Percentiles rank a stretch among this genome's conserved stretches.
Evolutionary conservation across 768 basidiomycete genomes (phyloP).

Genomic region (Nidularia sp.): DNA sequence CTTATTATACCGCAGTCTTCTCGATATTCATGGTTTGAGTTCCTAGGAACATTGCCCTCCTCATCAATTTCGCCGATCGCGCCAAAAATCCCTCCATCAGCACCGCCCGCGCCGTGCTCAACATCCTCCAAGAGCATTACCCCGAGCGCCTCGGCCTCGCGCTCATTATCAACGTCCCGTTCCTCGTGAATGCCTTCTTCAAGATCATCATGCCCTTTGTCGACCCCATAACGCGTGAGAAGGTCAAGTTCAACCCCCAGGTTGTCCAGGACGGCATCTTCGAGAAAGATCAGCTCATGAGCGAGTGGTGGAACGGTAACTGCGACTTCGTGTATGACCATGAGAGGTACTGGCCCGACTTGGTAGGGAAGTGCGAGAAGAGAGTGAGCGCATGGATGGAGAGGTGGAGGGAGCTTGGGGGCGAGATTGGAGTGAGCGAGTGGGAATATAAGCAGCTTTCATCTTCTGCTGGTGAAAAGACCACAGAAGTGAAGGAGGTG

Average conservation of each 20-base stretch:
- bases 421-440: constrained; percentile 67
- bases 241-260: constrained; percentile 73
- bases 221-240: constrained; percentile 75
- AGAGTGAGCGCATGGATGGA: constrained; percentile 45
- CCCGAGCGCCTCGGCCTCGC: constrained; percentile 81
- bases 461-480: too few relatives aligned
- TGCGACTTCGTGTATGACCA: constrained; percentile 71
- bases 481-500: too few relatives aligned
- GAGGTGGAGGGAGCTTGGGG: constrained; percentile 69
- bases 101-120: constrained; percentile 43
- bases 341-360: constrained; percentile 67
- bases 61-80: constrained; percentile 77
- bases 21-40: too few relatives aligned
- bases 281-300: constrained; percentile 64
- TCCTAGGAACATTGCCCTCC: constrained; percentile 57
- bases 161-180: constrained; percentile 79
- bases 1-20: too few relatives aligned
- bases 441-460: constrained; percentile 60
- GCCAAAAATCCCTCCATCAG: constrained; percentile 51
- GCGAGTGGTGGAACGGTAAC: constrained; percentile 66
- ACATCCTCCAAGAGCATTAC: constrained; percentile 78
- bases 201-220: constrained; percentile 78
- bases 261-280: constrained; percentile 67
- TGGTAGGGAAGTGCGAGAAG: constrained; percentile 51
- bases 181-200: constrained; percentile 69